Evolutionary conservation across 352 stramenopile genomes (phyloP).

Genomic region (Phytophthora pistaciae): DNA sequence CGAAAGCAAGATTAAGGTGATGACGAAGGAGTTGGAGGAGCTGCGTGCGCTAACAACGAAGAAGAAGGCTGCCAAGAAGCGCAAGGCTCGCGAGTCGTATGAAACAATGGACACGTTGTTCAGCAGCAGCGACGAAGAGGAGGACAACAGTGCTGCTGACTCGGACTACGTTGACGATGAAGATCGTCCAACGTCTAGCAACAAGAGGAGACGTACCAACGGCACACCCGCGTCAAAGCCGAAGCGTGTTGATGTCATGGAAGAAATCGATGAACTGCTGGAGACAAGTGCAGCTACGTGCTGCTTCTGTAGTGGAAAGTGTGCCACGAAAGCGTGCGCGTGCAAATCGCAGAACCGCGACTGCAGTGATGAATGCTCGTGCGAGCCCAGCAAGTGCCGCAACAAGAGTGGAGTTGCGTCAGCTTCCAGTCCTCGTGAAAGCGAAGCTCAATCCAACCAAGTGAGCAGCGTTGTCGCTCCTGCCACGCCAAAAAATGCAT

Average conservation of each 20-base stretch:
- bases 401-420: slow-evolving; percentile 36
- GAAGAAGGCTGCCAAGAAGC: slow-evolving; percentile 55
- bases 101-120: slow-evolving; percentile 59
- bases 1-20: slow-evolving; percentile 25
- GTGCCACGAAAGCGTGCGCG: slow-evolving; percentile 71
- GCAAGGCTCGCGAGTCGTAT: slow-evolving; percentile 42
- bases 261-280: slow-evolving; percentile 69
- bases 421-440: neutral
- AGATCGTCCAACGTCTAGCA: slow-evolving; percentile 10
- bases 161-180: slow-evolving; percentile 78
- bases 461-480: neutral
- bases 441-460: neutral
- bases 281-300: slow-evolving; percentile 46
- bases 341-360: slow-evolving; percentile 57
- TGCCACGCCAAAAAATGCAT: slow-evolving; percentile 4
- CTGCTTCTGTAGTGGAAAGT: slow-evolving; percentile 80
- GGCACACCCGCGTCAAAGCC: neutral
- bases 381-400: slow-evolving; percentile 63
- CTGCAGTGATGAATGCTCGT: slow-evolving; percentile 63
- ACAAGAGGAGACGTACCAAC: slow-evolving; percentile 9
- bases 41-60: slow-evolving; percentile 32
- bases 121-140: slow-evolving; percentile 67
- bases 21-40: slow-evolving; percentile 30
- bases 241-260: slow-evolving; percentile 39
- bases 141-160: slow-evolving; percentile 59